Evolutionary conservation across 345 rosid species (phyloP), one percentile per base, ranked within the genome.

Genomic region (Turnera subulata): DNA sequence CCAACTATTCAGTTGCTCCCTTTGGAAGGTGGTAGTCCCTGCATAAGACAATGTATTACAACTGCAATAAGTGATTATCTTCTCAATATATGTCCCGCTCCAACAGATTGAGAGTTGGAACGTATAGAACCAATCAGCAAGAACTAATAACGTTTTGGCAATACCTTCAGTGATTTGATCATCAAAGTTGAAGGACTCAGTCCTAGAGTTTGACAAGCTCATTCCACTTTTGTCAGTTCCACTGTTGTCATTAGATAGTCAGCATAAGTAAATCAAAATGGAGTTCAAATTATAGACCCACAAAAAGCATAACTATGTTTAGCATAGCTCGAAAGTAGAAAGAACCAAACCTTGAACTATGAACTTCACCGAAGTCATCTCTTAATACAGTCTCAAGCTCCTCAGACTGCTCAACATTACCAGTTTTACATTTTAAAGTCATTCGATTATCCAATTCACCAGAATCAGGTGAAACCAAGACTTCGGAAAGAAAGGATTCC

Each of bases 1-100:
- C 95, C 89, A 83, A 48, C 72, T 78, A 56, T 46, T 73, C 50
- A 80, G 73, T 70, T 78, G 80, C 70, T 80, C 96, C 64, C 91
- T 78, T 63, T 75, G 88, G 67, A 84, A 76, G 46, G 72, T 75
- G 61, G 76, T 76, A 80, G 62, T 65, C 68, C 78, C 95, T 92
- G 65, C 56, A 76, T 13, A 22, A 69, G 21, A 50, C 25, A 62
- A 53, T 52, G 35, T 44, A 62, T 42, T n/a, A 42, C 51, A 46
- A n/a, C 43, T 56, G 47, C 18, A 15, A 62, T 37, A 58, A 40
- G 50, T 62, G 39, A 23, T 53, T 54, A 37, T 45, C 35, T 65
- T 56, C 33, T 40, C 55, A 37, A 44, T 64, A 17, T 39, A 19
- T 40, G 52, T 13, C 26, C 61, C 19, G 32, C 14, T 42, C n/a